Conservation (phyloP, 176 grass and related monocot genomes). For the Tillandsia fasciculata region DNA sequence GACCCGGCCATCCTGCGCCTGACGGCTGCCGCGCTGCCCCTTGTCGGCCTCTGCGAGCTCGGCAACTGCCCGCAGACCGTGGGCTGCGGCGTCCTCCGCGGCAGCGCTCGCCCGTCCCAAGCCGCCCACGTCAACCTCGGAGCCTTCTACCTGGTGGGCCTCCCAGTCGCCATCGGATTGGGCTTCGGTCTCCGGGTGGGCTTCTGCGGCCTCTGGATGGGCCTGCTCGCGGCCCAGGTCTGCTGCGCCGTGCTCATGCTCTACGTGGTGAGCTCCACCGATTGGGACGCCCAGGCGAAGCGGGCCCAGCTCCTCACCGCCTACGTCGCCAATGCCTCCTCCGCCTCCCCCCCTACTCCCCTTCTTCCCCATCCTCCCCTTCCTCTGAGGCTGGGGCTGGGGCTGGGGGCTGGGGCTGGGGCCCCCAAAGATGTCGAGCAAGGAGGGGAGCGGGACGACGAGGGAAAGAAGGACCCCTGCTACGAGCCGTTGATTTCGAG, state of each 20-base stretch:
- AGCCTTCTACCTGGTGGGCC: slow-evolving; percentile 94
- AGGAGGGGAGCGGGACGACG: slow-evolving; percentile 17
- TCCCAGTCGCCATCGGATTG: slow-evolving; percentile 56
- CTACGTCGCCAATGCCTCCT: neutral
- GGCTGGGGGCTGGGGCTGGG: neutral
- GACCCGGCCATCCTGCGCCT: slow-evolving; percentile 56
- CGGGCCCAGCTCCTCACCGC: slow-evolving; percentile 47
- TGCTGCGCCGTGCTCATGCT: slow-evolving; percentile 85
- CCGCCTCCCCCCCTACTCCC: no score
- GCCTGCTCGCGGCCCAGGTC: slow-evolving; percentile 74
- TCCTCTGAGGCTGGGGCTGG: no score
- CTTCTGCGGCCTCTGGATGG: slow-evolving; percentile 74
- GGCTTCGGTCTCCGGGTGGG: slow-evolving; percentile 55
- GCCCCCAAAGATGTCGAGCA: neutral
- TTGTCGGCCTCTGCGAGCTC: slow-evolving; percentile 93
- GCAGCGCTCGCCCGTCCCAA: slow-evolving; percentile 58
- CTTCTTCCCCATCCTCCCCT: no score
- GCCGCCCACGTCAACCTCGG: slow-evolving; percentile 90
- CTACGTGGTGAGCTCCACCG: slow-evolving; percentile 64
- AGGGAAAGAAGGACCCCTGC: neutral
- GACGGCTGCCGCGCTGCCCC: slow-evolving; percentile 53
- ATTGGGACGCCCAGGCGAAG: slow-evolving; percentile 78
- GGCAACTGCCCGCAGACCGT: slow-evolving; percentile 99
- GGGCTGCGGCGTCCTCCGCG: slow-evolving; percentile 80
- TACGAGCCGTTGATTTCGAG: slow-evolving; percentile 50